phyloP scores from a whole-genome alignment of 176 grass and related monocot genomes.

The Avena insularis region DNA sequence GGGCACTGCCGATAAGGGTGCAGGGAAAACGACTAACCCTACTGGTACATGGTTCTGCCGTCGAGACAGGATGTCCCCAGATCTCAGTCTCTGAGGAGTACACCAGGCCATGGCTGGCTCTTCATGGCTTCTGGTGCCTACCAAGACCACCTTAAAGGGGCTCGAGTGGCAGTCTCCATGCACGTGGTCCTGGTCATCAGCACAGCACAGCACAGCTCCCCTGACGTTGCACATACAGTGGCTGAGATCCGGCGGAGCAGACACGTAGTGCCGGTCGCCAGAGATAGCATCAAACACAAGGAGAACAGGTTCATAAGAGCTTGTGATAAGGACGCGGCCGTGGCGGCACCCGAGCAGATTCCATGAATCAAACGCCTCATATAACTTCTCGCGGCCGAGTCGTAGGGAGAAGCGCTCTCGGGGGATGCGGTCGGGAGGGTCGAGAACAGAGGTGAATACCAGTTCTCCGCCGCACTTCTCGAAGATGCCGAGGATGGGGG shows the following conservation, averaged over 20 bases:
- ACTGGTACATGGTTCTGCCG: neutral
- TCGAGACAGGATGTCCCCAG: neutral
- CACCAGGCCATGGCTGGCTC: neutral
- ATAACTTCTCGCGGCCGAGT: neutral
- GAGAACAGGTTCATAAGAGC: no score
- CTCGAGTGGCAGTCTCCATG: neutral
- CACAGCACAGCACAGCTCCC: neutral
- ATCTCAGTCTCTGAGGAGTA: neutral
- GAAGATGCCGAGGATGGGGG: neutral
- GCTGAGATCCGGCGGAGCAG: neutral
- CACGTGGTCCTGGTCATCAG: neutral
- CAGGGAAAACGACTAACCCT: neutral
- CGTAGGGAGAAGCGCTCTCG: neutral
- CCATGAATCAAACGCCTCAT: neutral
- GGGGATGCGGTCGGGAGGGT: neutral
- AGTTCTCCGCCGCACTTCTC: neutral
- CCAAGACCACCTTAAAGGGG: neutral
- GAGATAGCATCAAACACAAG: neutral
- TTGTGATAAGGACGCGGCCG: neutral
- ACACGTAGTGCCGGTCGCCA: neutral
- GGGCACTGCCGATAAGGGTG: no score
- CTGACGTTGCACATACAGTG: neutral
- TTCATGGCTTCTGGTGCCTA: neutral
- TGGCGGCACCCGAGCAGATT: neutral
- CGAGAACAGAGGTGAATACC: neutral